Percentiles rank a stretch among this genome's conserved stretches.
These are phyloP conservation scores for Ilex asprella DNA, from an alignment of 257 asterid genomes.

Conservation along the genomic window DNA sequence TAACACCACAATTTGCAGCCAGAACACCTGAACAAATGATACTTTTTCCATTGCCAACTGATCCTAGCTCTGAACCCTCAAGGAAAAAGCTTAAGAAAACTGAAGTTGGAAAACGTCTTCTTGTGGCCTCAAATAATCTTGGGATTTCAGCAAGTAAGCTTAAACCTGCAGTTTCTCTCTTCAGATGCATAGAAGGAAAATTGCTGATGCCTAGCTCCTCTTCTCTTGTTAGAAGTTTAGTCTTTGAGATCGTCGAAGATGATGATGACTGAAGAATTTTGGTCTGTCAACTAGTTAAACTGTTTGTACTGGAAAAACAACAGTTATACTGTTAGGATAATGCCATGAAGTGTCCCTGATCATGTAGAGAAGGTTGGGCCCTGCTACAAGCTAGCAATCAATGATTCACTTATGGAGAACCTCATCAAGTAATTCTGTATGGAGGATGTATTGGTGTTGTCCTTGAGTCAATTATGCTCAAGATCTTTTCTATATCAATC, in stretches of 20 bases:
- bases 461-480: no score
- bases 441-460: no score
- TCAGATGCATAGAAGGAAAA: slow-evolving; percentile 11
- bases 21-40: slow-evolving; percentile 8
- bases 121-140: slow-evolving; percentile 36
- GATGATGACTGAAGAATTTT: slow-evolving; percentile 24
- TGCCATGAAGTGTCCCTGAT: no score
- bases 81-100: slow-evolving; percentile 16
- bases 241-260: slow-evolving; percentile 28
- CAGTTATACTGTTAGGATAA: no score
- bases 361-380: no score
- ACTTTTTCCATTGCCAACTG: not conserved
- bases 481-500: no score
- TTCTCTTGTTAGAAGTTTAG: slow-evolving; percentile 14
- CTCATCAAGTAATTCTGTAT: no score
- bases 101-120: slow-evolving; percentile 43
- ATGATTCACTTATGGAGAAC: no score
- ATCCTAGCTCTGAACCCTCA: slow-evolving; percentile 14
- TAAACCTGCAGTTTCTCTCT: slow-evolving; percentile 25
- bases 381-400: no score
- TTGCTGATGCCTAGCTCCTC: slow-evolving; percentile 9
- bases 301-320: no score
- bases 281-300: no score
- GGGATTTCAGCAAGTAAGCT: slow-evolving; percentile 27
- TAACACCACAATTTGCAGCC: slow-evolving; percentile 9